Base-by-base conservation (phyloP, 2,329 filamentous ascomycete species). In the Fusarium avenaceum region DNA sequence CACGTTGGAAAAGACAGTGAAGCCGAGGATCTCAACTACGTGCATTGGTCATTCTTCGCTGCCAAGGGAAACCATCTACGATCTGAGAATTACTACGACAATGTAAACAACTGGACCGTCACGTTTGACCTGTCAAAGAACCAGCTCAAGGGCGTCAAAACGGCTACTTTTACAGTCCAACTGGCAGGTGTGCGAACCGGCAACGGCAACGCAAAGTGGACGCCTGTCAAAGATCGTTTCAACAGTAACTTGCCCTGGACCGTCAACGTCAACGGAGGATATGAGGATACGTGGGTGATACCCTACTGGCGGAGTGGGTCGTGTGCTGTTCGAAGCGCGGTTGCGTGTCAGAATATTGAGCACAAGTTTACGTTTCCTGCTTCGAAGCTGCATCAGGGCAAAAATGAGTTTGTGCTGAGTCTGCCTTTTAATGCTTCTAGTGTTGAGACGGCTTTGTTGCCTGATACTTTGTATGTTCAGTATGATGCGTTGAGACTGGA, bases 1-100 rank as follows among this genome's bases (percentile, higher is more conserved):
- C 80, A 82, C 6, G 81, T 90, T 1, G 87, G 86, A 3, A 76
- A 82, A 65, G 83, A 81, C 52, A 74, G 84, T 7, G 79, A 80
- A n/a, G 76, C 76, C 0, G 70, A 77, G 3, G 84, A 87, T 62
- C 79, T 88, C 47, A 90, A 90, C 72, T 89, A 89, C 47, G 84
- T 89, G 1, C 88, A 90, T 70, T 90, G 87, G 88, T 85, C 83
- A 40, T 86, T 87, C 10, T 89, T 87, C 63, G 86, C 87, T 1
- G 84, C 84, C 3, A 79, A 84, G 15, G 85, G 80, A 5, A 84
- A 87, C 67, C 81, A 76, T 11, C 50, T 81, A 0, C 79, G 82
- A 4, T 71, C 78, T 2, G 76, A 80, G 40, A 76, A 80, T 6
- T 81, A 82, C 53, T 77, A 78, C 40, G 76, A 80, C 4, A 81